Percentiles rank a stretch among this genome's conserved stretches.
Evolutionary conservation across 2,329 filamentous ascomycete genomes (phyloP).

Genomic region (Trichoderma atrobrunneum): DNA sequence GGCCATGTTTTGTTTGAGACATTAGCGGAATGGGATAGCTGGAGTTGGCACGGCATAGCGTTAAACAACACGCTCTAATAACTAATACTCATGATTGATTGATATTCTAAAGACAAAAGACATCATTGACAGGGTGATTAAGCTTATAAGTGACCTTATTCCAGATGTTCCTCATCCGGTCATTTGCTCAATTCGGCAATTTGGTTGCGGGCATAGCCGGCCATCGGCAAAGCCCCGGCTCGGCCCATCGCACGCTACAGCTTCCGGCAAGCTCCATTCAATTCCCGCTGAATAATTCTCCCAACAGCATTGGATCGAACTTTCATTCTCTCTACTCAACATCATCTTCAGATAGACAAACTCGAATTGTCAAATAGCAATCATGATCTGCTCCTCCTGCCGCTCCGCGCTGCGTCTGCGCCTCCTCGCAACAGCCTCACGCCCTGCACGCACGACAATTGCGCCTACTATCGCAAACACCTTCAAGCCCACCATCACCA

Average conservation of each 20-base stretch:
- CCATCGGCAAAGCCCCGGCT: constrained; percentile 15
- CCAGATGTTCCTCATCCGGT: background rate
- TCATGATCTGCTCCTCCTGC: constrained; percentile 24
- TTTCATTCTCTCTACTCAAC: background rate
- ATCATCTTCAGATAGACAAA: no score
- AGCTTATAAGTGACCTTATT: no score
- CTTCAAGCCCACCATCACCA: background rate
- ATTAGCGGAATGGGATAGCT: background rate
- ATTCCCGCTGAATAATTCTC: constrained; percentile 17
- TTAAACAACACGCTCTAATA: background rate
- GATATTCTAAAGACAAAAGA: background rate
- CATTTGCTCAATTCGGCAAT: background rate
- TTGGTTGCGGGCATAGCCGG: background rate
- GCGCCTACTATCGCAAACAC: background rate
- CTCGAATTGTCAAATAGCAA: background rate
- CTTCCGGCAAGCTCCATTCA: background rate
- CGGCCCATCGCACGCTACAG: constrained; percentile 7
- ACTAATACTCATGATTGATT: background rate
- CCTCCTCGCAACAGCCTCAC: background rate
- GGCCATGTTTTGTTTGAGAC: background rate
- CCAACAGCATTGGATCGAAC: background rate
- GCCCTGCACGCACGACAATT: background rate
- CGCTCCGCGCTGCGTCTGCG: constrained; percentile 20
- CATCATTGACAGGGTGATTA: no score
- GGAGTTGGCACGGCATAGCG: background rate